Evolutionary conservation across 2,329 filamentous ascomycete genomes (phyloP), one percentile per base, ranked within the genome.

Genomic region (Colletotrichum liriopes): DNA sequence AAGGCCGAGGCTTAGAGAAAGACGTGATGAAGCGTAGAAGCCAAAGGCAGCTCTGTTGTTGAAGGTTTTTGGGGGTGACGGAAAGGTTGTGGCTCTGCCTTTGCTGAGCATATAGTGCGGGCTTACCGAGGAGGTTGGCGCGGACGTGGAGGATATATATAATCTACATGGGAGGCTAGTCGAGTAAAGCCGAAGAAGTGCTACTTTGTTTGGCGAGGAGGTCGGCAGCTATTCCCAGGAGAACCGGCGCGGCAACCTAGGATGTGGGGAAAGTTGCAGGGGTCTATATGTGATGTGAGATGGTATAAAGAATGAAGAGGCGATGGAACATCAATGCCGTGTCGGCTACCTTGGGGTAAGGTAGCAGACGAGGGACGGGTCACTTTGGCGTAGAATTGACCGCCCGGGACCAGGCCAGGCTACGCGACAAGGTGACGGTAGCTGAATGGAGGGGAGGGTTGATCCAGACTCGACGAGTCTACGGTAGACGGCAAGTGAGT

Each of bases 321-420:
- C 51, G 60, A 70, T 72, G 65, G 71, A 65, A 70, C 66, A 54
- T 73, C 60, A 73, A 71, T 73, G 60, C 70, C 70, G 66, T 61
- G 59, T 70, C 35, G 66, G 70, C 60, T 58, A 39, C 45, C 47
- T 52, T 45, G 63, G 35, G 59, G 47, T 43, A 61, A 61, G 49
- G 47, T 54, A 12, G n/a, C 12, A 35, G 55, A 41, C 14, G 35
- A 20, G 35, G n/a, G 52, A 58, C 54, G 26, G 37, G 41, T 49
- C 26, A 49, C 16, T 49, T 60, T 45, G 56, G 18, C 49, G 37
- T 51, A 35, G 61, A 45, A 43, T 51, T 51, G 51, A 51, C 60
- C 43, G 32, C 45, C 54, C 29, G 62, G 67, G 55, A 54, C 62
- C 32, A 47, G 32, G n/a, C 62, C 45, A 60, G 32, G 32, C 54